These are phyloP conservation scores for Podospora conica DNA, from an alignment of 495 filamentous ascomycete species.

Conservation along the genomic window DNA sequence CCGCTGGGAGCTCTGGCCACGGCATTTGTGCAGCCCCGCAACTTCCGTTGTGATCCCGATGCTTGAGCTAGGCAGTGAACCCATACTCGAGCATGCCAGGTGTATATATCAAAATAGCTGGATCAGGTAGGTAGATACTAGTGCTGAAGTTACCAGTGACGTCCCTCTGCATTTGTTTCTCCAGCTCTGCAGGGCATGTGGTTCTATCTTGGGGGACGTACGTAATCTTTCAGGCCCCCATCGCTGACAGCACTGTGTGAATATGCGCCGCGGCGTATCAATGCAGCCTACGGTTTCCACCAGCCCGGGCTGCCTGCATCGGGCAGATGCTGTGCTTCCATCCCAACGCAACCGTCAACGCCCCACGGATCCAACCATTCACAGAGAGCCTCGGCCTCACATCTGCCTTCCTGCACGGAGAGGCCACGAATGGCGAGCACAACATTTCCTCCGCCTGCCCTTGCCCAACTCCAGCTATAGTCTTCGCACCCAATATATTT, in stretches of 20 bases:
- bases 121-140: not conserved
- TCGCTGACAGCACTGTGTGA: not conserved
- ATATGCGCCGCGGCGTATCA: not conserved
- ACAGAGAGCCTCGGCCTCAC: no score
- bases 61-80: no score
- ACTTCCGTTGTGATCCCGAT: not conserved
- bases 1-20: slow-evolving; percentile 3
- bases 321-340: not conserved
- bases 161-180: not conserved
- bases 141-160: not conserved
- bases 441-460: not conserved
- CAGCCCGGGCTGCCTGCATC: no score
- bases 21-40: not conserved
- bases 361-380: no score
- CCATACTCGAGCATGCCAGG: no score
- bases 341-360: not conserved
- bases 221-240: not conserved
- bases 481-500: not conserved
- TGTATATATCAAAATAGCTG: not conserved
- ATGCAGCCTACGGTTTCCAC: not conserved
- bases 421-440: not conserved
- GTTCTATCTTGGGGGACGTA: not conserved
- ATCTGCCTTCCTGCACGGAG: not conserved
- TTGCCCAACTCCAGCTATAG: not conserved
- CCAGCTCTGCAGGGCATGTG: not conserved